Evolutionary conservation across 2,329 filamentous ascomycete species (phyloP).

Genomic region (Trichoderma lentiforme): DNA sequence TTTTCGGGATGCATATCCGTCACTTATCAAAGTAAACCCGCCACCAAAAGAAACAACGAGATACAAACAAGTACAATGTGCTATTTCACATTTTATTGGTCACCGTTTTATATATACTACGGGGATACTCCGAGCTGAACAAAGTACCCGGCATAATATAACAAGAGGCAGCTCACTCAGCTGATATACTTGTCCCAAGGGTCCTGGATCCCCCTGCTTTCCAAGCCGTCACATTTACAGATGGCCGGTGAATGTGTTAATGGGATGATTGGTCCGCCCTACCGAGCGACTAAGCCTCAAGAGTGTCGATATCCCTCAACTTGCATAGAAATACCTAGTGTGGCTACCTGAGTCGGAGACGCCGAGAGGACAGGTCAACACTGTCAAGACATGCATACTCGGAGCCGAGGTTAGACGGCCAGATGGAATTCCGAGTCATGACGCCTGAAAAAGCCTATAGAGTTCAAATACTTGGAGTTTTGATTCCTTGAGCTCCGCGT

Average conservation of each 20-base stretch:
- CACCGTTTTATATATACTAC: not conserved
- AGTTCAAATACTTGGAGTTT: not conserved
- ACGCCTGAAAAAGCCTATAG: not conserved
- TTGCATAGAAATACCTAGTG: not conserved
- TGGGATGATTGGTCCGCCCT: not conserved
- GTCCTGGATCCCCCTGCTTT: not conserved
- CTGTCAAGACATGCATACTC: not conserved
- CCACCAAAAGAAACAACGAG: not conserved
- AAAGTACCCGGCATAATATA: not conserved
- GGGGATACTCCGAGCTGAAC: not conserved
- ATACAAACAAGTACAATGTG: not conserved
- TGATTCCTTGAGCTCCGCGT: not conserved
- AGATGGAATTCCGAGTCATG: not conserved
- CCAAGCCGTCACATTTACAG: not conserved
- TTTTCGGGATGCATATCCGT: not conserved
- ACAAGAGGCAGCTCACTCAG: not conserved
- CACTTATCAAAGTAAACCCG: not conserved
- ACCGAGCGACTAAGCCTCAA: not conserved
- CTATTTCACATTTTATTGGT: not conserved
- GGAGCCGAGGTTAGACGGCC: not conserved
- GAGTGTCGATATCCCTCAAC: not conserved
- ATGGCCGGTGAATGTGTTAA: not conserved
- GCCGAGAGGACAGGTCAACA: not conserved
- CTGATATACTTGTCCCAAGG: not conserved
- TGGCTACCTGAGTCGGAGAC: conserved; percentile 1